Percentiles rank a stretch among this genome's conserved stretches.
These are phyloP conservation scores for Chenopodium berlandieri DNA, from an alignment of 148 eudicot genomes.

Conservation along the genomic window DNA sequence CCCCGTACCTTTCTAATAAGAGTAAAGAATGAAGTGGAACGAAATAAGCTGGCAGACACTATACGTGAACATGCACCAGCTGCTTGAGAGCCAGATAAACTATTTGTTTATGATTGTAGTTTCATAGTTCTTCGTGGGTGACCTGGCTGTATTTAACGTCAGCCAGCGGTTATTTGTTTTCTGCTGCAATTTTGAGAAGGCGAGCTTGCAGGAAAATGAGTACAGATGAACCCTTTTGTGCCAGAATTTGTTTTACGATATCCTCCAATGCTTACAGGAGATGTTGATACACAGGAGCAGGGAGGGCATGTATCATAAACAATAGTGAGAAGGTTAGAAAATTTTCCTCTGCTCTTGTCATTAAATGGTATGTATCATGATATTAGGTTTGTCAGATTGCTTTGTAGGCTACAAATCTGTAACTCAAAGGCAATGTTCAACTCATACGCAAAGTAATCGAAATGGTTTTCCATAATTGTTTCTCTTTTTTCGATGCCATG, in stretches of 20 bases:
- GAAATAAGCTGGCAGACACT: conserved; percentile 71
- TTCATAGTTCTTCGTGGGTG: conserved; percentile 2
- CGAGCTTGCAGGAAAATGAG: conserved; percentile 21
- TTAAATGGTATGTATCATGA: conserved; percentile 18
- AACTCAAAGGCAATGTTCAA: background rate
- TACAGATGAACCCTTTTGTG: conserved; percentile 10
- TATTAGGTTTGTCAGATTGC: conserved; percentile 12
- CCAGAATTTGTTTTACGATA: background rate
- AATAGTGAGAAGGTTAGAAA: background rate
- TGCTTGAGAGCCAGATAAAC: conserved; percentile 23
- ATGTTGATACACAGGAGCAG: conserved; percentile 11
- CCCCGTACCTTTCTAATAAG: conserved; percentile 78
- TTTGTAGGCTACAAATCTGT: background rate
- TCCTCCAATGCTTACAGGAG: conserved; percentile 1
- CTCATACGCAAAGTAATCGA: conserved; percentile 1
- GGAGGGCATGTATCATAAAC: conserved; percentile 9
- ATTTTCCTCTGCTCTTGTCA: background rate
- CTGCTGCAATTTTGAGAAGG: conserved; percentile 29
- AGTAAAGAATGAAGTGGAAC: conserved; percentile 63
- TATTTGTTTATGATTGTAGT: background rate
- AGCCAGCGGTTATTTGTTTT: conserved; percentile 21
- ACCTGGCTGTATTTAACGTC: conserved; percentile 8
- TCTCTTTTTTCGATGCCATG: background rate
- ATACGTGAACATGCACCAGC: conserved; percentile 83
- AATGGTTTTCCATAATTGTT: background rate